Evolutionary conservation across 352 stramenopile genomes (phyloP), one percentile per base, ranked within the genome.

Genomic region (Globisporangium nunn): DNA sequence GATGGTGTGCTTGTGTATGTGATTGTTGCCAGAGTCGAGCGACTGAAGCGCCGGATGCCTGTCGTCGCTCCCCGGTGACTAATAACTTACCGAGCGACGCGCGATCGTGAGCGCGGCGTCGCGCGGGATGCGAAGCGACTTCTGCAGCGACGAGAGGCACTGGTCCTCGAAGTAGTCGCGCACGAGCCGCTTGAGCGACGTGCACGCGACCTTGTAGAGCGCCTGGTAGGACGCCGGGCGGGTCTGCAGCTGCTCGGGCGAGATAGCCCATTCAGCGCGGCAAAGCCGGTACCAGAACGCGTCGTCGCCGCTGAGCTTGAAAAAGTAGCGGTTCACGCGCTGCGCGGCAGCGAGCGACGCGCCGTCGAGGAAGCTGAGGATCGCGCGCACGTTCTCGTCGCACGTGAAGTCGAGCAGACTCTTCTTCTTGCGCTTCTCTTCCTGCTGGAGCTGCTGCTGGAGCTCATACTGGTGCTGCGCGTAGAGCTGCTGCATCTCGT

Each of bases 131-230:
- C 59, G 69, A 58, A 92, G 72, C 46, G 82, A 87, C 31, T 71
- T 71, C 56, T 92, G 82, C 62, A 91, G 68, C 23, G 81, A 87
- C 52, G 62, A 52, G 10, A 92, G 68, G 41, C 82, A 88, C 57
- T 92, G 82, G 64, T 92, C 82, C 53, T 92, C 70, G 58, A 92
- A 74, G 35, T 87, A 81, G 35, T 92, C 82, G 40, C 80, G 80
- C n/a, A 92, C 81, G 17, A 92, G 66, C 43, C 62, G 64, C 65
- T 85, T 77, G 35, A 92, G 71, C 56, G 82, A 91, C 59, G 79
- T 71, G 43, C 74, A 79, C 41, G 84, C 72, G 58, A 81, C 79
- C 60, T 87, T 83, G 71, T 93, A 93, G 47, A 93, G 71, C 56
- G 75, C 69, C 61, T 81, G 75, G 58, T 84, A 88, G 43, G 75